These are phyloP conservation scores for Russula foetens DNA, from an alignment of 768 basidiomycete species.

Conservation along the genomic window DNA sequence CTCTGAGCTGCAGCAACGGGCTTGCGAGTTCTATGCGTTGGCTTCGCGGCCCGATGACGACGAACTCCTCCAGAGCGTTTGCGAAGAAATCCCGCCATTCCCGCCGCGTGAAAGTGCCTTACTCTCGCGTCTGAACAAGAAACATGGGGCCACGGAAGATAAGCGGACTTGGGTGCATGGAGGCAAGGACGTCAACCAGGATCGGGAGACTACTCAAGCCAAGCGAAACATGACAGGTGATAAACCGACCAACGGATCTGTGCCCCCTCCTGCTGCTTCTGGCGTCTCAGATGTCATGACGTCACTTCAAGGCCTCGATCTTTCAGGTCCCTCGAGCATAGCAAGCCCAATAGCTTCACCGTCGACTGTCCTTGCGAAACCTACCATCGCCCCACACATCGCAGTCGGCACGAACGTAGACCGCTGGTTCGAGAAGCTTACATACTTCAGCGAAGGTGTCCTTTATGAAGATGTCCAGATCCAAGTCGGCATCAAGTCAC, in stretches of 20 bases:
- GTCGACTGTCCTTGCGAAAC: constrained; percentile 1
- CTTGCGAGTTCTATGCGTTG: constrained; percentile 93
- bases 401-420: constrained; percentile 68
- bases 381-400: constrained; percentile 38
- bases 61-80: constrained; percentile 86
- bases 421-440: constrained; percentile 83
- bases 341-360: constrained; percentile 21
- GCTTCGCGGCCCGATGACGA: constrained; percentile 83
- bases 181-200: constrained; percentile 85
- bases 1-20: constrained; percentile 94
- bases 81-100: constrained; percentile 99
- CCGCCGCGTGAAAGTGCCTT: constrained; percentile 91
- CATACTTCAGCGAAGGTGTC: constrained; percentile 74
- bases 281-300: constrained; percentile 51
- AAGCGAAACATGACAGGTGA: constrained; percentile 19
- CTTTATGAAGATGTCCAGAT: constrained; percentile 94
- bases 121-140: constrained; percentile 77
- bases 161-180: constrained; percentile 94
- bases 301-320: constrained; percentile 78
- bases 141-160: constrained; percentile 88
- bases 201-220: constrained; percentile 52
- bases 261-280: constrained; percentile 29
- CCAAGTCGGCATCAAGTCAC: constrained; percentile 93
- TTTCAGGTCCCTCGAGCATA: constrained; percentile 32
- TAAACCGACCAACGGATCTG: constrained; percentile 25